These are phyloP conservation scores for Pseudotsuga menziesii DNA, from an alignment of 75 land plant genomes.

Conservation along the genomic window DNA sequence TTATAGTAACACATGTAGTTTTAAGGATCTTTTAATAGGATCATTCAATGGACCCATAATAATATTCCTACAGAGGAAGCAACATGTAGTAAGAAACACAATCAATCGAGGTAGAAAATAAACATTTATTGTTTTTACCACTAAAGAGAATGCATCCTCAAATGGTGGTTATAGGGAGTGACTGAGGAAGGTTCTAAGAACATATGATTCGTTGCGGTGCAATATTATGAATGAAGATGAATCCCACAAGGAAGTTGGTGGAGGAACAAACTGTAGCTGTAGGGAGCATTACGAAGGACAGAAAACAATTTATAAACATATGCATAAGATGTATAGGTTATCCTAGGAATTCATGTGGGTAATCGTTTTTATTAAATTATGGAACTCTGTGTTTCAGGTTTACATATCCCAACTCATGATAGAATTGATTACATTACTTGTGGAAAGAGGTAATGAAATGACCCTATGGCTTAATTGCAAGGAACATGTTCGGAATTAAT, in stretches of 20 bases:
- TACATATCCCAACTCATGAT: constrained; percentile 70
- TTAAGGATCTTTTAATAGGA: too few relatives aligned
- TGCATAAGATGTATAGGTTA: constrained; percentile 54
- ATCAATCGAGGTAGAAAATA: too few relatives aligned
- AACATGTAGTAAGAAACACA: too few relatives aligned
- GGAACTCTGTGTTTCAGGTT: constrained; percentile 68
- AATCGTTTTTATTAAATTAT: constrained; percentile 65
- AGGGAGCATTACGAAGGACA: constrained; percentile 24
- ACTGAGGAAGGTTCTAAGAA: neutral
- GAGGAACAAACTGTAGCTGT: constrained; percentile 22
- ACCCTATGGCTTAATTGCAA: constrained; percentile 48
- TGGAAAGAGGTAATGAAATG: neutral
- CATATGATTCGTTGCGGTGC: neutral
- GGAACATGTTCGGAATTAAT: too few relatives aligned
- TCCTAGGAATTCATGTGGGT: constrained; percentile 72
- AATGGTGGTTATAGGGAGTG: neutral
- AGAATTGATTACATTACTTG: constrained; percentile 54
- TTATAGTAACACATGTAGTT: fast-evolving
- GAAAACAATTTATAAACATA: constrained; percentile 39
- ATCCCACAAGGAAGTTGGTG: too few relatives aligned
- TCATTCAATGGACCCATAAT: too few relatives aligned
- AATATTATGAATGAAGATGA: neutral
- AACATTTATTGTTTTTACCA: too few relatives aligned
- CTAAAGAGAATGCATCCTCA: too few relatives aligned
- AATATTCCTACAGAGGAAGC: too few relatives aligned